Conservation (phyloP, 768 basidiomycete genomes). For the Amyloporia xantha region DNA sequence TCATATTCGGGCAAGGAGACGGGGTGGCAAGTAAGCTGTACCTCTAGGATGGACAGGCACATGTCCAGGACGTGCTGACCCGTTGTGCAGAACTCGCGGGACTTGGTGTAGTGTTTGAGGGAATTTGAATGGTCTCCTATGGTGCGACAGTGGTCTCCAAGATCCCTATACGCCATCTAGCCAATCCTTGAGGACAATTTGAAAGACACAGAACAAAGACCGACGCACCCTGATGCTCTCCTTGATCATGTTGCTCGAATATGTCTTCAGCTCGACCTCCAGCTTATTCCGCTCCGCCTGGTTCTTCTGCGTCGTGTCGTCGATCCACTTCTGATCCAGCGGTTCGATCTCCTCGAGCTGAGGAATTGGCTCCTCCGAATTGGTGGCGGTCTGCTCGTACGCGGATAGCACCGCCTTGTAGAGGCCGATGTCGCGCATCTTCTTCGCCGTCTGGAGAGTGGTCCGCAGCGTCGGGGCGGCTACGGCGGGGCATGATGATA, state of each 20-base stretch:
- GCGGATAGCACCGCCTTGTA: conserved; percentile 44
- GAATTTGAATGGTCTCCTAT: conserved; percentile 66
- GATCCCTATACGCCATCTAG: conserved; percentile 90
- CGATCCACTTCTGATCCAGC: conserved; percentile 67
- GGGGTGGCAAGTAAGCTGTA: conserved; percentile 25
- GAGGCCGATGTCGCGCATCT: conserved; percentile 62
- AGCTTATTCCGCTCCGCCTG: conserved; percentile 72
- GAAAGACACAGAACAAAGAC: not conserved
- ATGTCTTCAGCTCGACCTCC: conserved; percentile 92
- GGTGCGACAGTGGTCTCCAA: conserved; percentile 72
- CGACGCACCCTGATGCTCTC: conserved; percentile 85
- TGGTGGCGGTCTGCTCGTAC: conserved; percentile 42
- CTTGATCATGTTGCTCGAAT: conserved; percentile 96
- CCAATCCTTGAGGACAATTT: not conserved
- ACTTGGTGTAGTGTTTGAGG: conserved; percentile 82
- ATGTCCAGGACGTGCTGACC: conserved; percentile 91
- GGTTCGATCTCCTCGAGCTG: conserved; percentile 40
- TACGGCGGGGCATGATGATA: conserved; percentile 55
- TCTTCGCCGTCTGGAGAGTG: conserved; percentile 55
- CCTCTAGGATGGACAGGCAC: conserved; percentile 80
- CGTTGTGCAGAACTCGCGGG: conserved; percentile 88
- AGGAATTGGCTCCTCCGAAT: conserved; percentile 34
- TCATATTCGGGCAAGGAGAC: too few species aligned
- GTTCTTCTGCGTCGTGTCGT: conserved; percentile 59
- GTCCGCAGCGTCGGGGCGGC: conserved; percentile 67